Evolutionary conservation across 352 stramenopile genomes (phyloP).

Genomic region (Globisporangium spinosum): DNA sequence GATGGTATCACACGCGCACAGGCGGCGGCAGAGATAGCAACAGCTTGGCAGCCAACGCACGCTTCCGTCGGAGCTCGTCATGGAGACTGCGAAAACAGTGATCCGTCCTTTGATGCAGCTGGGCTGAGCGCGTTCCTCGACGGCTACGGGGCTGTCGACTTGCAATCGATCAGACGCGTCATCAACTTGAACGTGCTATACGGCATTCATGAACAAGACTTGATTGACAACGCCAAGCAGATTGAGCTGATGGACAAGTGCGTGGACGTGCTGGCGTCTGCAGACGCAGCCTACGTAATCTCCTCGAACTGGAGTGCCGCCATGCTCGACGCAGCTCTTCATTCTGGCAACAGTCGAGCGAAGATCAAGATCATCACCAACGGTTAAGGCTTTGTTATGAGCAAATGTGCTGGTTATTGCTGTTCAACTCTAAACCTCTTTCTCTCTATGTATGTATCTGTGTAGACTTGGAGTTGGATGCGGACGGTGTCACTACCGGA

Average conservation of each 20-base stretch:
- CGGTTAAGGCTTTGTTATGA: conserved; percentile 32
- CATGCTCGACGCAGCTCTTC: conserved; percentile 39
- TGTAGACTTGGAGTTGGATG: conserved; percentile 48
- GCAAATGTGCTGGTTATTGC: neutral
- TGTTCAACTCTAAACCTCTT: neutral
- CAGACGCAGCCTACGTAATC: conserved; percentile 33
- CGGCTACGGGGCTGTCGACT: conserved; percentile 38
- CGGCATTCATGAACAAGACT: conserved; percentile 27
- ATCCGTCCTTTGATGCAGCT: conserved; percentile 26
- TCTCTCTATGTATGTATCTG: neutral
- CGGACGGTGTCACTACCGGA: conserved; percentile 40
- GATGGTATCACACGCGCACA: neutral
- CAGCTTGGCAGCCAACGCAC: neutral
- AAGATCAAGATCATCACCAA: conserved; percentile 43
- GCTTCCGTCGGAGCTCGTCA: neutral
- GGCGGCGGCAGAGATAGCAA: too few relatives aligned
- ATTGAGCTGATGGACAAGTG: conserved; percentile 34
- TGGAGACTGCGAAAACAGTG: neutral
- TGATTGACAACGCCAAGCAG: conserved; percentile 7
- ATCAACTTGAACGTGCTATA: conserved; percentile 24
- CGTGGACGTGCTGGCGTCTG: conserved; percentile 26
- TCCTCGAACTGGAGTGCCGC: conserved; percentile 63
- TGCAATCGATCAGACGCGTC: conserved; percentile 50
- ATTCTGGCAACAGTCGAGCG: neutral
- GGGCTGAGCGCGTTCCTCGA: conserved; percentile 42